Evolutionary conservation across 176 grass and related monocot genomes (phyloP).

Genomic region (Avena eriantha): DNA sequence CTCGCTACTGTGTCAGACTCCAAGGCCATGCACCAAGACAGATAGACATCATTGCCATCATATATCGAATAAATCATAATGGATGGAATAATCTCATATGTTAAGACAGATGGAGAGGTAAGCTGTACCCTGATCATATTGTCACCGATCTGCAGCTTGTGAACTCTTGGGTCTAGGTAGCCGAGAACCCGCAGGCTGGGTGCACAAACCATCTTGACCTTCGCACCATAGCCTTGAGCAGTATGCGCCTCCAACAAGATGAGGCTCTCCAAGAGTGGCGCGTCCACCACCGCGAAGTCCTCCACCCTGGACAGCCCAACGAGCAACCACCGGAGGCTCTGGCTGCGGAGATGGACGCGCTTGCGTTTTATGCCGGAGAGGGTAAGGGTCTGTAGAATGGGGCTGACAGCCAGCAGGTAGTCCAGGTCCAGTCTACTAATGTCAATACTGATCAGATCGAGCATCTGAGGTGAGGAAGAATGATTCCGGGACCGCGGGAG

Average conservation of each 20-base stretch:
- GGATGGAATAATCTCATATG: not conserved
- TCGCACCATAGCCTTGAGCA: too few relatives aligned
- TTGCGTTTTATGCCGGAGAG: not conserved
- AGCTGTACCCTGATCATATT: slow-evolving; percentile 8
- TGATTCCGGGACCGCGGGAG: not conserved
- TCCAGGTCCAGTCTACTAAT: slow-evolving; percentile 1
- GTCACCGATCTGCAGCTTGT: not conserved
- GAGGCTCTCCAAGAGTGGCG: slow-evolving; percentile 25
- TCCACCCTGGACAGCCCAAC: not conserved
- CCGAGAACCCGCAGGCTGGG: not conserved
- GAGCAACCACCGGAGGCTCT: slow-evolving; percentile 22
- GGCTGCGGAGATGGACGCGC: not conserved
- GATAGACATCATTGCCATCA: not conserved
- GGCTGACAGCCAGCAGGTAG: not conserved
- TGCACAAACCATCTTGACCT: not conserved
- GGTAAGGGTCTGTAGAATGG: not conserved
- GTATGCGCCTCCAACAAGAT: not conserved
- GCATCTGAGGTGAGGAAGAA: slow-evolving; percentile 34
- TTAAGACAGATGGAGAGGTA: not conserved
- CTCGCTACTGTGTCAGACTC: slow-evolving; percentile 15
- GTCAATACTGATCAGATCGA: not conserved
- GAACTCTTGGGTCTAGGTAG: not conserved
- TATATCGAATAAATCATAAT: not conserved
- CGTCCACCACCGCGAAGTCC: not conserved
- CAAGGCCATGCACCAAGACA: not conserved